Evolutionary conservation across 345 rosid genomes (phyloP).

Genomic region (Carallia pectinifolia): DNA sequence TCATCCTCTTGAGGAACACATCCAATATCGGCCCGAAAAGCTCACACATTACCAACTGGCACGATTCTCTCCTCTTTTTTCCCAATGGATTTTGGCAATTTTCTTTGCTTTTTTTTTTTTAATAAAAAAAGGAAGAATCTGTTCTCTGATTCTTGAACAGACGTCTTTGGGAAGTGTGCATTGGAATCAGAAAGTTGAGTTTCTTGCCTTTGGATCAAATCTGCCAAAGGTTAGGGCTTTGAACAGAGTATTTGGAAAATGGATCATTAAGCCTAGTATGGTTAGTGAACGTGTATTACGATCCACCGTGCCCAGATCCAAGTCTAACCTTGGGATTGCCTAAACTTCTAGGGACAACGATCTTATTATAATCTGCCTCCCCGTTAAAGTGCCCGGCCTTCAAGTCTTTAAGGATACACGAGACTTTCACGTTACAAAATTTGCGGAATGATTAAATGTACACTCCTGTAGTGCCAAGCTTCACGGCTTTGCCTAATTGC

Average conservation of each 20-base stretch:
- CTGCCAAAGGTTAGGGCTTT: slow-evolving; percentile 36
- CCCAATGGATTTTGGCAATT: background rate
- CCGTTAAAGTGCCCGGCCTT: slow-evolving; percentile 34
- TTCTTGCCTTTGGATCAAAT: slow-evolving; percentile 28
- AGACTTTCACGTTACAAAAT: too few relatives aligned
- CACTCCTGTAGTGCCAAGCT: too few relatives aligned
- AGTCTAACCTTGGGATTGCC: slow-evolving; percentile 37
- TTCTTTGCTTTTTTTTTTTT: background rate
- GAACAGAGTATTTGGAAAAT: slow-evolving; percentile 17
- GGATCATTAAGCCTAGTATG: slow-evolving; percentile 9
- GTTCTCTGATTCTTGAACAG: slow-evolving; percentile 10
- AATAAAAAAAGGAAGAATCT: background rate
- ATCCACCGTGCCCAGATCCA: slow-evolving; percentile 43
- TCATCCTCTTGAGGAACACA: slow-evolving; percentile 19
- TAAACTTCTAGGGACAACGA: slow-evolving; percentile 27
- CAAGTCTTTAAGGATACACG: slow-evolving; percentile 27
- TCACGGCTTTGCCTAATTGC: too few relatives aligned
- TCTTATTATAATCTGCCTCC: slow-evolving; percentile 33
- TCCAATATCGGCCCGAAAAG: slow-evolving; percentile 17
- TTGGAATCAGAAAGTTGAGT: slow-evolving; percentile 35
- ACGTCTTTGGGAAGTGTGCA: slow-evolving; percentile 25
- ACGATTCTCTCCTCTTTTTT: background rate
- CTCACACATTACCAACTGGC: slow-evolving; percentile 6
- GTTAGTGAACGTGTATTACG: slow-evolving; percentile 24
- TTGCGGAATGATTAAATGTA: too few relatives aligned